Percentiles rank a stretch among this genome's conserved stretches.
phyloP scores from a whole-genome alignment of 495 filamentous ascomycete genomes.

The Talaromyces proteolyticus region DNA sequence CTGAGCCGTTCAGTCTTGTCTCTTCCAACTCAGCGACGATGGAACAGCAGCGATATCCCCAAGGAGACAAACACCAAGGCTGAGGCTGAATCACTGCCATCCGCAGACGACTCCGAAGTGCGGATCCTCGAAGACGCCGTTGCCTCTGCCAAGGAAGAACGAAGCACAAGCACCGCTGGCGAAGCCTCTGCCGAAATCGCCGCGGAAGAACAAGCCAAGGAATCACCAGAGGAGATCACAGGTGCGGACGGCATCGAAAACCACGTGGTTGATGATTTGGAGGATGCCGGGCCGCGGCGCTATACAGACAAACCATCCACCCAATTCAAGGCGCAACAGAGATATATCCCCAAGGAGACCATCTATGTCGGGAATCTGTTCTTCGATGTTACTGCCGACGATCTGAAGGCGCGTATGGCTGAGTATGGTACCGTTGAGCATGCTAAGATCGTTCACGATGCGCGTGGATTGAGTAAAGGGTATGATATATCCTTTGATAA shows the following conservation, averaged over 20 bases:
- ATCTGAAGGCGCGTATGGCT: constrained; percentile 60
- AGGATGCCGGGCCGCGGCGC: too few relatives aligned
- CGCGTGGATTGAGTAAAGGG: constrained; percentile 81
- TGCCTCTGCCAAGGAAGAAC: background rate
- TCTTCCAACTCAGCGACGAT: constrained; percentile 31
- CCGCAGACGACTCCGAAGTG: constrained; percentile 15
- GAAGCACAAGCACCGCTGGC: constrained; percentile 2
- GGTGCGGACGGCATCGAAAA: too few relatives aligned
- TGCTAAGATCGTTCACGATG: constrained; percentile 57
- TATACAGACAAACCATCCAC: too few relatives aligned
- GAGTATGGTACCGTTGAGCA: constrained; percentile 57
- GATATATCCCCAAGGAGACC: constrained; percentile 22
- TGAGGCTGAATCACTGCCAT: constrained; percentile 15
- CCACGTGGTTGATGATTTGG: too few relatives aligned
- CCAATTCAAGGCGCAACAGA: background rate
- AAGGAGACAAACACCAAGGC: constrained; percentile 14
- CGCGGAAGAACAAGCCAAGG: too few relatives aligned
- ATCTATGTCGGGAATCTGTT: constrained; percentile 83
- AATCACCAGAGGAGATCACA: too few relatives aligned
- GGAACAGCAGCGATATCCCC: constrained; percentile 30
- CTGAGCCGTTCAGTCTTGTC: constrained; percentile 13
- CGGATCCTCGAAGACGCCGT: constrained; percentile 10
- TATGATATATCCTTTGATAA: constrained; percentile 41
- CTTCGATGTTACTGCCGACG: constrained; percentile 71
- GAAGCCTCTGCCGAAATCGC: too few relatives aligned